Evolutionary conservation across 371 early-diverging fungal genomes (phyloP).

Genomic region (Blyttiomyces sp.): DNA sequence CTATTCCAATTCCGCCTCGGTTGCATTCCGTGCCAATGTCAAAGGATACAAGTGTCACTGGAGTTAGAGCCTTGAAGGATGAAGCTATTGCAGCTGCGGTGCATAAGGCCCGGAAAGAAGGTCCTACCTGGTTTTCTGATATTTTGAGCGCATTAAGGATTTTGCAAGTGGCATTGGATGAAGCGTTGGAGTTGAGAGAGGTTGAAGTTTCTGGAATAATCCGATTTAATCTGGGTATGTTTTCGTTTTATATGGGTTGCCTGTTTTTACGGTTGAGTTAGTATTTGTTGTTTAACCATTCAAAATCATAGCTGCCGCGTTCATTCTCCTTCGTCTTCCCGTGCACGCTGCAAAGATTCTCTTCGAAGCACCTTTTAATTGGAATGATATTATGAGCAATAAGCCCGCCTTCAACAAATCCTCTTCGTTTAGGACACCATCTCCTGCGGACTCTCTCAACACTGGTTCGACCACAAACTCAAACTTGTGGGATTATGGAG

Average conservation of each 20-base stretch:
- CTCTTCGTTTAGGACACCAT: too few species aligned
- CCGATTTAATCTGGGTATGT: constrained; percentile 18
- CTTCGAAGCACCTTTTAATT: background rate
- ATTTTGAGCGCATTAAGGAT: constrained; percentile 1
- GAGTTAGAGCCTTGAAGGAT: background rate
- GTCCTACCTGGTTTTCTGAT: constrained; percentile 8
- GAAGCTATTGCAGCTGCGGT: background rate
- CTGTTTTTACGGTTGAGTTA: too few species aligned
- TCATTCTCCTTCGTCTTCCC: constrained; percentile 7
- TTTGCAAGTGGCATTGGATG: background rate
- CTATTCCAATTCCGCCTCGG: constrained; percentile 5
- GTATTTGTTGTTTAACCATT: background rate
- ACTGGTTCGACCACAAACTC: too few species aligned
- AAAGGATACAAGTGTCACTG: background rate
- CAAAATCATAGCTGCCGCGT: constrained; percentile 4
- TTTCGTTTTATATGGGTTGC: background rate
- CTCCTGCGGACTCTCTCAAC: too few species aligned
- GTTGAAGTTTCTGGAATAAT: constrained; percentile 5
- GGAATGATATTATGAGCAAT: constrained; percentile 1
- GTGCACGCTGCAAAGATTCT: constrained; percentile 4
- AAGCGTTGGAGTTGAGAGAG: background rate
- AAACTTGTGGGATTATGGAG: too few species aligned
- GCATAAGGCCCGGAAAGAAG: background rate
- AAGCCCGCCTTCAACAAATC: background rate
- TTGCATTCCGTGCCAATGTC: background rate